A percentile compares a stretch with the other conserved stretches of the same genome.
Evolutionary conservation across 805 yeast species (phyloP).

Genomic region (Ogataea thermomethanolica): DNA sequence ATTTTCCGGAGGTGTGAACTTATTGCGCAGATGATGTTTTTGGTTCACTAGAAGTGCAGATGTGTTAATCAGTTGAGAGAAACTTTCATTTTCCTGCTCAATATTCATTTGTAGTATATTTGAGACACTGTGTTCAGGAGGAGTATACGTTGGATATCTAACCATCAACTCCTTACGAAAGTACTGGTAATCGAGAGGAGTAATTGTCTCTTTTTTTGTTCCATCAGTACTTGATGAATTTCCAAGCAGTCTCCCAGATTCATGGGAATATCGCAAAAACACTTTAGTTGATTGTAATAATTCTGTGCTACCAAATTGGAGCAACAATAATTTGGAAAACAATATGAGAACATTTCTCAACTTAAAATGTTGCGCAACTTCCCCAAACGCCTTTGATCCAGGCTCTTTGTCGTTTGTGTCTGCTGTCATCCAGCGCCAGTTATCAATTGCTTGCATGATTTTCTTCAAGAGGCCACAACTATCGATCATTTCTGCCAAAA

Average conservation of each 20-base stretch:
- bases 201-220: constrained; percentile 37
- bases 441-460: constrained; percentile 51
- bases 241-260: constrained; percentile 11
- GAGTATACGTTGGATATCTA: constrained; percentile 68
- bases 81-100: constrained; percentile 16
- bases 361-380: constrained; percentile 34
- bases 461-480: constrained; percentile 39
- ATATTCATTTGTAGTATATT: constrained; percentile 37
- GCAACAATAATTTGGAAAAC: constrained; percentile 48
- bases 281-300: constrained; percentile 42
- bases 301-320: constrained; percentile 59
- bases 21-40: constrained; percentile 30
- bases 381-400: constrained; percentile 1
- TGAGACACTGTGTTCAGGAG: constrained; percentile 49
- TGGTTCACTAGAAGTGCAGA: constrained; percentile 32
- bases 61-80: constrained; percentile 24
- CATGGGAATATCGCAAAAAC: constrained; percentile 42
- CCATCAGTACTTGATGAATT: constrained; percentile 2
- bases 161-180: constrained; percentile 71
- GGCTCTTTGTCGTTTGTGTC: constrained; percentile 24
- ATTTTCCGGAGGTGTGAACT: constrained; percentile 34
- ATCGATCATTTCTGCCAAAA: constrained; percentile 12
- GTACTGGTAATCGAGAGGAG: constrained; percentile 82
- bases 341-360: constrained; percentile 55
- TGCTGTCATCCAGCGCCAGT: constrained; percentile 56